Evolutionary conservation across 345 rosid species (phyloP).

Genomic region (Eucalyptus marginata): DNA sequence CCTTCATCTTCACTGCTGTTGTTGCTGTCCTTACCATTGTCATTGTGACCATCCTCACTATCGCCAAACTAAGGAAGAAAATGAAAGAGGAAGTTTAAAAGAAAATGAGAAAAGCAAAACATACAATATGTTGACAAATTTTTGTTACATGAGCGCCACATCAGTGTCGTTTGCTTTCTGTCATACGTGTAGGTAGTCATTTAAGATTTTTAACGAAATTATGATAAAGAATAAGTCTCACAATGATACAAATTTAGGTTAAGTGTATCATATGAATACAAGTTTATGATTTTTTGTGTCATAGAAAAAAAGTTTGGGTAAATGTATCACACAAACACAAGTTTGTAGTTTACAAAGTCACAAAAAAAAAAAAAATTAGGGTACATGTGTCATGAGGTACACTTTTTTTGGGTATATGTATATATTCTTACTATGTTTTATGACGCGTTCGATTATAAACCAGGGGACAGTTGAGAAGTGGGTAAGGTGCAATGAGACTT

Average conservation of each 20-base stretch:
- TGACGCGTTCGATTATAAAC: background rate
- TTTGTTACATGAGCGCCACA: background rate
- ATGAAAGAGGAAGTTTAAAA: too few relatives aligned
- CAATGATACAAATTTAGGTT: background rate
- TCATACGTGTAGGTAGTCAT: background rate
- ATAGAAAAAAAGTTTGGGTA: too few relatives aligned
- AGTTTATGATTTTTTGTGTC: background rate
- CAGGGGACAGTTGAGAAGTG: background rate
- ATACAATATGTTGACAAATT: background rate
- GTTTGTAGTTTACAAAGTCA: too few relatives aligned
- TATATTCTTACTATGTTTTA: background rate
- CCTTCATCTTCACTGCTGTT: background rate
- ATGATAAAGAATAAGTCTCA: background rate
- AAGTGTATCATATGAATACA: background rate
- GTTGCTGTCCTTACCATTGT: background rate
- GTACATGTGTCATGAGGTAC: too few relatives aligned
- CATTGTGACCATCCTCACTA: background rate
- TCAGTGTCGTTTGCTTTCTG: background rate
- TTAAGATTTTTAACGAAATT: background rate
- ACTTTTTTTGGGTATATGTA: too few relatives aligned
- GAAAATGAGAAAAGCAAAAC: background rate
- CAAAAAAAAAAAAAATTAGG: too few relatives aligned
- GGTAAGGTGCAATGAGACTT: background rate
- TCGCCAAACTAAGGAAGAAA: background rate
- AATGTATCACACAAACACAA: background rate